phyloP scores from a whole-genome alignment of 257 asterid species.

The Henckelia pumila region DNA sequence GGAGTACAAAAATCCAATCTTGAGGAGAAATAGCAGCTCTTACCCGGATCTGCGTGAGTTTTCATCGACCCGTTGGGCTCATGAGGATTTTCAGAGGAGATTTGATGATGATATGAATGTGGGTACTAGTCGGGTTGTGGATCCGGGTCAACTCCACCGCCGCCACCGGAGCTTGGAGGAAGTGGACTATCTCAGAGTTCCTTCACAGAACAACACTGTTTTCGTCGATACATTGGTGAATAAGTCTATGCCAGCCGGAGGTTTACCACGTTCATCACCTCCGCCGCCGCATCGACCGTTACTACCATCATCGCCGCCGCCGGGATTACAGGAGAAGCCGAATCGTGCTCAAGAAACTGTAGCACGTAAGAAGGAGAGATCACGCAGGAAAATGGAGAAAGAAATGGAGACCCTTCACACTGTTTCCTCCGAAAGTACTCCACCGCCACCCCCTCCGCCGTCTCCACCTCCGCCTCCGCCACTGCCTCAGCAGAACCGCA shows the following conservation, averaged over 20 bases:
- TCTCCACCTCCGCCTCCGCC: slow-evolving; percentile 52
- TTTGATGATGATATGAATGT: slow-evolving; percentile 55
- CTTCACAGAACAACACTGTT: slow-evolving; percentile 30
- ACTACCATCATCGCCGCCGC: slow-evolving; percentile 15
- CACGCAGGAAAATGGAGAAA: slow-evolving; percentile 30
- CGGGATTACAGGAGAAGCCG: not conserved
- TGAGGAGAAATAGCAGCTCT: slow-evolving; percentile 63
- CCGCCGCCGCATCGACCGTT: slow-evolving; percentile 22
- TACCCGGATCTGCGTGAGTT: slow-evolving; percentile 79
- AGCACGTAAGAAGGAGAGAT: slow-evolving; percentile 39
- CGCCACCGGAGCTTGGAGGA: slow-evolving; percentile 72
- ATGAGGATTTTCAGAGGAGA: slow-evolving; percentile 42
- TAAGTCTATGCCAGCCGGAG: slow-evolving; percentile 19
- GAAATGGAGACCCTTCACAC: slow-evolving; percentile 30
- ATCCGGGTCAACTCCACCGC: slow-evolving; percentile 38
- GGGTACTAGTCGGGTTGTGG: slow-evolving; percentile 36
- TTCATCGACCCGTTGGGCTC: slow-evolving; percentile 36
- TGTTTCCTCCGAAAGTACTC: slow-evolving; percentile 21
- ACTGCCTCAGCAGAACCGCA: slow-evolving; percentile 39
- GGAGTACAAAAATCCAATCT: slow-evolving; percentile 11
- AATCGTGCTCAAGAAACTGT: slow-evolving; percentile 7
- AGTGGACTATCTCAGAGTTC: slow-evolving; percentile 27
- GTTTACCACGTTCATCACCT: slow-evolving; percentile 15
- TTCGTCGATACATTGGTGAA: slow-evolving; percentile 44
- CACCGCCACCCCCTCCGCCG: slow-evolving; percentile 40